Evolutionary conservation across 306 rosid species (phyloP).

Genomic region (Fragaria ananassa): DNA sequence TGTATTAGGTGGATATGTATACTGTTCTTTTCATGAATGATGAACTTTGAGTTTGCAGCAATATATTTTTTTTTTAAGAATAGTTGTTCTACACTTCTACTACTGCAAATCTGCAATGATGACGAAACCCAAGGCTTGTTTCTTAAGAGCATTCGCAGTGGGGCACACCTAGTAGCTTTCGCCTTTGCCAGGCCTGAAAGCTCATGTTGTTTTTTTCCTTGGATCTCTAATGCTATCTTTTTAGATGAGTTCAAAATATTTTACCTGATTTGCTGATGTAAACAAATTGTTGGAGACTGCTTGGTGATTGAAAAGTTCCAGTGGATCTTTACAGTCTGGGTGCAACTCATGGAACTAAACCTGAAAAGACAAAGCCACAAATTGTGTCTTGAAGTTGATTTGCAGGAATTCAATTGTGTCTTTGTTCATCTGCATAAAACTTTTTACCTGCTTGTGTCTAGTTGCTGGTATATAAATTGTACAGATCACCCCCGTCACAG

Average conservation of each 20-base stretch:
- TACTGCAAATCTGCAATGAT: not conserved
- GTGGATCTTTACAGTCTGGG: not conserved
- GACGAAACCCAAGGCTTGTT: not conserved
- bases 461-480: not conserved
- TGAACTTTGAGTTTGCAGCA: not conserved
- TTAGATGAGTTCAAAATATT: not conserved
- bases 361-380: not conserved
- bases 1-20: not conserved
- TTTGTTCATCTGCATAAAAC: not conserved
- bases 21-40: not conserved
- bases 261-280: not conserved
- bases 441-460: not conserved
- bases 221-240: not conserved
- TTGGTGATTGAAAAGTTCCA: not conserved
- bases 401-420: not conserved
- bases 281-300: not conserved
- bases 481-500: not conserved
- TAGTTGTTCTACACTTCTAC: not conserved
- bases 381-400: not conserved
- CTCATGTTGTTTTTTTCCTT: not conserved
- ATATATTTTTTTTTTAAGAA: no score
- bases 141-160: not conserved
- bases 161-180: not conserved
- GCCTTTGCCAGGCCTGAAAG: not conserved
- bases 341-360: not conserved